A percentile compares a stretch with the other conserved stretches of the same genome.
phyloP scores from a whole-genome alignment of 163 green algal genomes.

The Scenedesmus sp. region DNA sequence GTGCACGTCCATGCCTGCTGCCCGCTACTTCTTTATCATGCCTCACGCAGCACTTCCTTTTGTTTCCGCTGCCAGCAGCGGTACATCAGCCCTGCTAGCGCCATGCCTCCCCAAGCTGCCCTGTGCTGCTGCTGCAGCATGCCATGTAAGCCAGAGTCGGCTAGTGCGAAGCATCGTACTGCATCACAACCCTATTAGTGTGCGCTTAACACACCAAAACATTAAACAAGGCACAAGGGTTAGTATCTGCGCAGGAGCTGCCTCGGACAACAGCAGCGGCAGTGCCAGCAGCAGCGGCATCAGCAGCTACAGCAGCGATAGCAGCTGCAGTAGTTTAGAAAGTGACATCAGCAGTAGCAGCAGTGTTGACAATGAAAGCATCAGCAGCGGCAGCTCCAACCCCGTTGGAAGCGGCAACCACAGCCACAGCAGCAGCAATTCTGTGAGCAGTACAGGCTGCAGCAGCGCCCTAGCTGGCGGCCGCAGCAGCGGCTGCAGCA shows the following conservation, averaged over 20 bases:
- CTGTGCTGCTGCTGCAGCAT: background rate
- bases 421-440: background rate
- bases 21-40: background rate
- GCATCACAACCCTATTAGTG: background rate
- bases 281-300: background rate
- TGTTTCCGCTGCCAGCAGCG: background rate
- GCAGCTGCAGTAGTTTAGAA: background rate
- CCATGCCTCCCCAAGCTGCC: background rate
- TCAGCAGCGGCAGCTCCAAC: background rate
- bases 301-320: background rate
- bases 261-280: background rate
- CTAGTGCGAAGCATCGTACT: background rate
- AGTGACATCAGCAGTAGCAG: no score
- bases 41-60: background rate
- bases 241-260: background rate
- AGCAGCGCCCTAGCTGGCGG: background rate
- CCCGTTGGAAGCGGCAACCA: background rate
- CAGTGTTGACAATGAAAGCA: background rate
- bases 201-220: background rate
- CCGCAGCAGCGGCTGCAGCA: background rate
- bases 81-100: background rate
- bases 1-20: background rate
- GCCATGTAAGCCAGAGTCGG: background rate
- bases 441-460: background rate
- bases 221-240: background rate